Base-by-base conservation (phyloP, 495 filamentous ascomycete species). In the Tirmania nivea region DNA sequence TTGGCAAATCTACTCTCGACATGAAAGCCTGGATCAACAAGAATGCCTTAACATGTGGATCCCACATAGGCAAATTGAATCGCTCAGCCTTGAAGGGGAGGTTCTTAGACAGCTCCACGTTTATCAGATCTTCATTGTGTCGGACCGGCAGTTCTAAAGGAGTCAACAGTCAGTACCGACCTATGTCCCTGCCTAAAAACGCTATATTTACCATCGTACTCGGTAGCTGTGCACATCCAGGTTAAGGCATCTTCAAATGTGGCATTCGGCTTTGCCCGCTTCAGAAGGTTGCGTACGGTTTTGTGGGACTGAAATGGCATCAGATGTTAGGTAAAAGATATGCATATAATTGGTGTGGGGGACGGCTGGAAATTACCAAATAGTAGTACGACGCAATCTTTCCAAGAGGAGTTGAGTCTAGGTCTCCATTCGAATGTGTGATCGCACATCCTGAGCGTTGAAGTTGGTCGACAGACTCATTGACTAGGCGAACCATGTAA, bases 321-420 rank as follows among this genome's bases (percentile, higher is more conserved):
- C 8, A 55, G 17, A 2, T 45, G 9, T 45, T 14, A 45, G 17
- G 17, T 14, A 12, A 14, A 21, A 25, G 19, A 10, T 47, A 17
- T 7, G 8, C 10, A 16, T 37, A 52, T 16, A 19, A 3, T 9
- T 35, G 39, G 35, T 8, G 3, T 6, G 39, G 17, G 9, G 12
- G 39, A n/a, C n/a, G 12, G 39, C 5, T 45, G 17, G 8, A 8
- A 54, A 55, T 48, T 5, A 57, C 63, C 31, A 99, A 78, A 63
- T 99, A 99, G 72, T 99, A 99, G 70, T 99, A 99, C 68, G 81
- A 87, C 83, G 94, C 94, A 63, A 96, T 96, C 69, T 94, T 95
- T 57, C 90, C 90, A 39, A 95, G 71, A 0, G 90, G 78, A 0
- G 90, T 95, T 0, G 87, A 72, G 55, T 93, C 80, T 31, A 99